Conservation (phyloP, 345 rosid species). For the Theobroma cacao region DNA sequence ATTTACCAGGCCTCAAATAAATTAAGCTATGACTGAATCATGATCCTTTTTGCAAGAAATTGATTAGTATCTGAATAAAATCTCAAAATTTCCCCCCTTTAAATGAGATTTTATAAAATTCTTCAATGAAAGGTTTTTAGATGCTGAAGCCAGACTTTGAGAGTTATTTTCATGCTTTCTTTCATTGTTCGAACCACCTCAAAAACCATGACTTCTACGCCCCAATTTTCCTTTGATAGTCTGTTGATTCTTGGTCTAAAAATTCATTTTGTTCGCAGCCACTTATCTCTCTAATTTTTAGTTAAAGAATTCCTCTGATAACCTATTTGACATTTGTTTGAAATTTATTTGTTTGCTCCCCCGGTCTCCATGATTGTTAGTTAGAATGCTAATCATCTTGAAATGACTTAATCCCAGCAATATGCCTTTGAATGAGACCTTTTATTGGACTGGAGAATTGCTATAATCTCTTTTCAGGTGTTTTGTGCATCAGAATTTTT, state of each 20-base stretch:
- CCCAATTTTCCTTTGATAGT: neutral
- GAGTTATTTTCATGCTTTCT: neutral
- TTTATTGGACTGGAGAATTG: neutral
- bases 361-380: neutral
- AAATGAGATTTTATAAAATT: neutral
- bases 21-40: neutral
- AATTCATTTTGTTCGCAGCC: neutral
- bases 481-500: neutral
- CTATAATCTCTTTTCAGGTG: neutral
- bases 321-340: neutral
- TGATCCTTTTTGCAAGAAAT: too few species aligned
- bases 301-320: neutral
- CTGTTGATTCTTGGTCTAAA: neutral
- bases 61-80: neutral
- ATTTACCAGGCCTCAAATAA: neutral
- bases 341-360: neutral
- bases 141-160: neutral
- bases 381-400: neutral
- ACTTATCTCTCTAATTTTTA: neutral
- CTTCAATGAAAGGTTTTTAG: neutral
- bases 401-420: neutral
- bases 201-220: neutral
- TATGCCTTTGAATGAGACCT: neutral
- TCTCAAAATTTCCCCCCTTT: neutral
- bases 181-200: neutral